Conservation (phyloP, 2,329 filamentous ascomycete genomes). For the Exophiala calicioides region DNA sequence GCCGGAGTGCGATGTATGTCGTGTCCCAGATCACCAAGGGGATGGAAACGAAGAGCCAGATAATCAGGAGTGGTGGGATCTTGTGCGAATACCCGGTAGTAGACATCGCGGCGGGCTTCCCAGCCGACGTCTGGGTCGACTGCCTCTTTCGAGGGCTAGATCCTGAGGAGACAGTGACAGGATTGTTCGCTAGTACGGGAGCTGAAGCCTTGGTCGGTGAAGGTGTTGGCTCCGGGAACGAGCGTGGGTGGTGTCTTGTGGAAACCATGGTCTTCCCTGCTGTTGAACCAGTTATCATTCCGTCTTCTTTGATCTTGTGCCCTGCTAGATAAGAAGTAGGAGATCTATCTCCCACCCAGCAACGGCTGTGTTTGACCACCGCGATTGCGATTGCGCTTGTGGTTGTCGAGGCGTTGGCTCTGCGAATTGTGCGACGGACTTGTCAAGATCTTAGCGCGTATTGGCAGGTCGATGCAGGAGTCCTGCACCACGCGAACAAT, state of each 20-base stretch:
- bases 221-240: conserved; percentile 45
- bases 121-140: conserved; percentile 28
- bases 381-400: no score
- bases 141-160: conserved; percentile 20
- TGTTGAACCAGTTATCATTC: no score
- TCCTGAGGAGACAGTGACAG: conserved; percentile 4
- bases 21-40: conserved; percentile 82
- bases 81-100: conserved; percentile 57
- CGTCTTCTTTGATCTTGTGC: no score
- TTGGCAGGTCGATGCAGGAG: no score
- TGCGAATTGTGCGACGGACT: no score
- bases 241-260: conserved; percentile 56
- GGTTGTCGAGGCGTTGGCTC: no score
- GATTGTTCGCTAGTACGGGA: conserved; percentile 6
- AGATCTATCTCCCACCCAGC: no score
- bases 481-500: no score
- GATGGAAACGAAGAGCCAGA: conserved; percentile 74
- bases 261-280: no score
- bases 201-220: conserved; percentile 21
- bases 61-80: conserved; percentile 59
- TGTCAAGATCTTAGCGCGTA: no score
- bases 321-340: no score
- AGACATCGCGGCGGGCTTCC: conserved; percentile 15
- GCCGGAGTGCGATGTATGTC: conserved; percentile 75
- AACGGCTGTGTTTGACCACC: no score